Evolutionary conservation across 345 rosid species (phyloP).

Genomic region (Turnera subulata): DNA sequence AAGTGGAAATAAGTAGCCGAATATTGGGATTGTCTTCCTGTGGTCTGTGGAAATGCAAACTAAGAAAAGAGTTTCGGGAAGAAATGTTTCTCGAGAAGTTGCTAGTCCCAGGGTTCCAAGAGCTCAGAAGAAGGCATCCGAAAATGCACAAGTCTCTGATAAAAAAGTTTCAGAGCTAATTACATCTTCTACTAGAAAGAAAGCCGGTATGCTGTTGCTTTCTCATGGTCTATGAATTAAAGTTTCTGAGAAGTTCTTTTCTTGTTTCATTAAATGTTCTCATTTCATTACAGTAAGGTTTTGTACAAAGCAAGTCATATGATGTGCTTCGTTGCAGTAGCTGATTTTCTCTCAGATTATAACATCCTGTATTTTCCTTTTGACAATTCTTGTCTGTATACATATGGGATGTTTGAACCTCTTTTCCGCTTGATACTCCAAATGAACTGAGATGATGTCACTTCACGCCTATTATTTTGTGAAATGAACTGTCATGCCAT

Average conservation of each 20-base stretch:
- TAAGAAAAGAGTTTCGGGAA: conserved; percentile 47
- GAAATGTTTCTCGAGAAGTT: conserved; percentile 44
- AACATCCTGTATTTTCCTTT: too few species aligned
- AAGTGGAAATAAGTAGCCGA: conserved; percentile 3
- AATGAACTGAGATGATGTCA: too few species aligned
- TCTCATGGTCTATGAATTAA: background rate
- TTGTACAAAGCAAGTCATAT: background rate
- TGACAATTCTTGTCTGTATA: too few species aligned
- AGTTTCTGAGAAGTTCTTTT: background rate
- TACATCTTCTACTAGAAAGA: conserved; percentile 63
- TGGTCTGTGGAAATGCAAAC: conserved; percentile 47
- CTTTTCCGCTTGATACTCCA: too few species aligned
- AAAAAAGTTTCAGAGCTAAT: conserved; percentile 54
- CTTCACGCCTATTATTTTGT: too few species aligned
- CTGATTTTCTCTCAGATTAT: too few species aligned
- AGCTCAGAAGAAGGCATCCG: conserved; percentile 45
- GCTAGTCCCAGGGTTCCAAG: conserved; percentile 46
- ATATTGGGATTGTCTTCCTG: conserved; percentile 7
- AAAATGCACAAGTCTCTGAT: conserved; percentile 41
- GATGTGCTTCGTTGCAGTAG: too few species aligned
- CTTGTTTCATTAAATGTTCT: background rate
- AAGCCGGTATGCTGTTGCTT: conserved; percentile 25
- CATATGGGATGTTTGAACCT: too few species aligned
- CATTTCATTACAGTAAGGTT: background rate
- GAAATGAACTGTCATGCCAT: too few species aligned